Conservation (phyloP, 768 basidiomycete genomes). For the Amanita jacksonii region DNA sequence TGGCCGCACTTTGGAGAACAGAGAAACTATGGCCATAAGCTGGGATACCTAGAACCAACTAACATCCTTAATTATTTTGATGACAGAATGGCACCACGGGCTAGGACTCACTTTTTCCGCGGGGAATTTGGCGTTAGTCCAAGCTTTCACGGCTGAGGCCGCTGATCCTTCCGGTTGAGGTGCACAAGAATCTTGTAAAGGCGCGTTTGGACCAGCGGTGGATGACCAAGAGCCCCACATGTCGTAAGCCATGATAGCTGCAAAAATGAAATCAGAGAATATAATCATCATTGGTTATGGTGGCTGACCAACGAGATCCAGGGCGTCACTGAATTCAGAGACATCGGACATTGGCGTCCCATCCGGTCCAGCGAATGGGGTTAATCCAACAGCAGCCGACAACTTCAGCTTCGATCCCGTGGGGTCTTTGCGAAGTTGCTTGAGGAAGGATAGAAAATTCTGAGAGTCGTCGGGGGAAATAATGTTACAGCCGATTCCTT, state of each 20-base stretch:
- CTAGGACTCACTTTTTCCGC: slow-evolving; percentile 23
- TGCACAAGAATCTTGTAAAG: slow-evolving; percentile 65
- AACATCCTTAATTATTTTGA: neutral
- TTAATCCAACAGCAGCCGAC: slow-evolving; percentile 32
- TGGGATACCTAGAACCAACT: slow-evolving; percentile 73
- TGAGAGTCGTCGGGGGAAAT: slow-evolving; percentile 51
- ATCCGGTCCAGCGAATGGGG: slow-evolving; percentile 35
- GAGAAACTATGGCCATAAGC: slow-evolving; percentile 70
- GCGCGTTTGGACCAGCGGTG: slow-evolving; percentile 74
- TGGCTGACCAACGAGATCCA: slow-evolving; percentile 36
- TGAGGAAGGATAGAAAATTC: slow-evolving; percentile 73
- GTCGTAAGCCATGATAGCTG: slow-evolving; percentile 59
- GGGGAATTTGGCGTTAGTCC: slow-evolving; percentile 74
- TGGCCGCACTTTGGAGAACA: slow-evolving; percentile 31
- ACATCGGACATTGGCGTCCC: slow-evolving; percentile 61
- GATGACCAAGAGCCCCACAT: slow-evolving; percentile 39
- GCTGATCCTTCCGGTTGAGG: slow-evolving; percentile 59
- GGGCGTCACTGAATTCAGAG: slow-evolving; percentile 56
- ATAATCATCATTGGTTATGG: neutral
- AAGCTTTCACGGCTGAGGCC: slow-evolving; percentile 55
- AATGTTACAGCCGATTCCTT: slow-evolving; percentile 64
- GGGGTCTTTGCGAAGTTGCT: slow-evolving; percentile 49
- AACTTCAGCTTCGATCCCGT: slow-evolving; percentile 47
- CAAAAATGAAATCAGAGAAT: neutral
- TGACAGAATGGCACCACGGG: neutral